Evolutionary conservation across 2,329 filamentous ascomycete species (phyloP).

Genomic region (Aspergillus pseudoviridinutans): DNA sequence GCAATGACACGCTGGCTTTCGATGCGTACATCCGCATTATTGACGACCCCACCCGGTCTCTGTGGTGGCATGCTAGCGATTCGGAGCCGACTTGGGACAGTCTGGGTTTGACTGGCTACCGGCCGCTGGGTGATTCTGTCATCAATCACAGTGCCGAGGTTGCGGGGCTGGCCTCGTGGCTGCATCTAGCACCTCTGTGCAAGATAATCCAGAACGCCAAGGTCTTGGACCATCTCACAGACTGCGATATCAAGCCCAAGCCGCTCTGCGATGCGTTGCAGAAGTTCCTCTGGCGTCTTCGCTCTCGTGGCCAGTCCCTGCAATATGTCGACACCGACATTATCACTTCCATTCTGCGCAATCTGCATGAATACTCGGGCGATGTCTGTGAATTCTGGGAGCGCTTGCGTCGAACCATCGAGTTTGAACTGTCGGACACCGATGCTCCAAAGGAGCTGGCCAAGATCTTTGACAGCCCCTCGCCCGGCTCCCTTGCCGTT

Average conservation of each 20-base stretch:
- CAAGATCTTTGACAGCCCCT: constrained; percentile 46
- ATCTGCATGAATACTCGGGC: constrained; percentile 43
- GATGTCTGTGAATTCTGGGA: constrained; percentile 57
- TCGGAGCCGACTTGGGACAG: constrained; percentile 55
- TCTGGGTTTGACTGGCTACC: constrained; percentile 54
- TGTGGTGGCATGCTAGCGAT: constrained; percentile 58
- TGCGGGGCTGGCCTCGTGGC: constrained; percentile 55
- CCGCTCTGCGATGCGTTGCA: constrained; percentile 51
- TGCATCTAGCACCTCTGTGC: constrained; percentile 58
- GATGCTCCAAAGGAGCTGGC: constrained; percentile 38
- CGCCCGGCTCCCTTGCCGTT: constrained; percentile 7
- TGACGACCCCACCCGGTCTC: constrained; percentile 56
- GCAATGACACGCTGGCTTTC: constrained; percentile 59
- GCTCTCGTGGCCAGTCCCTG: constrained; percentile 39
- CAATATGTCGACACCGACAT: constrained; percentile 40
- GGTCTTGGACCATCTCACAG: constrained; percentile 44
- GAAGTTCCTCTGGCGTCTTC: constrained; percentile 49
- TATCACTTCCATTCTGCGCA: constrained; percentile 39
- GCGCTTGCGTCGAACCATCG: constrained; percentile 47
- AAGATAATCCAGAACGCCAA: constrained; percentile 50
- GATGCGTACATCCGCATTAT: constrained; percentile 59
- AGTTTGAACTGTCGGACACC: constrained; percentile 50
- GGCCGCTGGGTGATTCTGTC: constrained; percentile 46
- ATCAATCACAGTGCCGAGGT: constrained; percentile 47
- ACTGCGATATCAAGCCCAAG: constrained; percentile 46